Evolutionary conservation across 2,329 filamentous ascomycete species (phyloP), one percentile per base, ranked within the genome.

Genomic region (Paecilomyces niveus): DNA sequence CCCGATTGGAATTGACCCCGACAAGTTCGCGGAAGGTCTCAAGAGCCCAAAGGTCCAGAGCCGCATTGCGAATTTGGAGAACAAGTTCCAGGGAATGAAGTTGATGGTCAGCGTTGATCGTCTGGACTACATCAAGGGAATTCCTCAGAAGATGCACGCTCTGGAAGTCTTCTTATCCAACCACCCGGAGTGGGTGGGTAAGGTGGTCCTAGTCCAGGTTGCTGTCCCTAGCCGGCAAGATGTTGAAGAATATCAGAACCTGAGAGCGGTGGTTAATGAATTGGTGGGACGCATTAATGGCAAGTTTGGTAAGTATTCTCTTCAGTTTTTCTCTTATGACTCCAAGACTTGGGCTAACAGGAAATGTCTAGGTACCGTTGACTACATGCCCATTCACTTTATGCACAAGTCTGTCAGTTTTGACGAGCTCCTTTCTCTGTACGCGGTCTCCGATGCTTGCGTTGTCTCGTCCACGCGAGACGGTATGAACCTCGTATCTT

Each of bases 371-470:
- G 81, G 93, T 72, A 97, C 92, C 32, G 89, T 97, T 69, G 93
- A 97, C 75, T 97, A 97, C 78, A 97, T 96, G 89, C 94, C 94
- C 0, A 97, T 99, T 67, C 94, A 97, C 76, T 97, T 97, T 79
- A 87, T 97, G 68, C 94, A 97, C 79, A 95, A 97, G 78, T 96
- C 90, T 3, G 92, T 97, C 70, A 86, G 86, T 54, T 97, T 97
- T 67, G 92, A 97, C 66, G 94, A 97, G 77, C 85, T 99, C 35
- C 92, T 95, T 54, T 92, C 92, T 0, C 83, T 97, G 8, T 97
- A 97, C 72, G 90, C 91, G 15, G 88, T 95, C 22, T 94, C 91
- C 3, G 94, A 97, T 71, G 90, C 91, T 52, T 96, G 92, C 72
- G 84, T 97, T 13, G 93, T 96, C 39, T 95, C 89, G 8, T 97